phyloP scores from a whole-genome alignment of 169 alveolate species.

The Babesia microti region DNA sequence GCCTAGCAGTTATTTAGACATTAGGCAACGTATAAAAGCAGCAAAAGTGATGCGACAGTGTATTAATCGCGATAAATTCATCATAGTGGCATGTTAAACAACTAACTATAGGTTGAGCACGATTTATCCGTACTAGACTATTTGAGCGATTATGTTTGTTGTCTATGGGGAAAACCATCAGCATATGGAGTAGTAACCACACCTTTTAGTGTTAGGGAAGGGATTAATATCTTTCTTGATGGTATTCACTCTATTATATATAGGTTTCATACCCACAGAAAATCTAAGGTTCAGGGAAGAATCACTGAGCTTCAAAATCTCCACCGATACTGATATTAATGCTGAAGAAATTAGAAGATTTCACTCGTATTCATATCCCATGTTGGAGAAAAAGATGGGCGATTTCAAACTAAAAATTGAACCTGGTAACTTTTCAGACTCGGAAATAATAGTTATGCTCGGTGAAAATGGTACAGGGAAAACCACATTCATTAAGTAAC shows the following conservation, averaged over 20 bases:
- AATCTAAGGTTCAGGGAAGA: constrained; percentile 97
- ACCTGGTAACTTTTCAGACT: constrained; percentile 86
- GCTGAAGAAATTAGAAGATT: constrained; percentile 57
- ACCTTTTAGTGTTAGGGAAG: constrained; percentile 97
- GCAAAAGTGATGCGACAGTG: constrained; percentile 84
- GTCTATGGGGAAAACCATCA: constrained; percentile 97
- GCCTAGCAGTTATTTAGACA: constrained; percentile 97
- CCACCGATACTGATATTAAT: constrained; percentile 54
- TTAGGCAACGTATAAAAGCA: constrained; percentile 90
- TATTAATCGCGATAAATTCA: constrained; percentile 80
- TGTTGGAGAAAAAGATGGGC: constrained; percentile 74
- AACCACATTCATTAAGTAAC: constrained; percentile 88
- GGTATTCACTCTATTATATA: constrained; percentile 37
- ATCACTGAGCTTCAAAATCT: constrained; percentile 80
- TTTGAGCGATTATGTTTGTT: constrained; percentile 95
- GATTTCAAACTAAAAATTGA: constrained; percentile 72
- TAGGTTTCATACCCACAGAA: constrained; percentile 96
- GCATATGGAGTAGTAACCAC: constrained; percentile 99
- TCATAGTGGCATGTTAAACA: constrained; percentile 68
- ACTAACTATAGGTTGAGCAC: constrained; percentile 80
- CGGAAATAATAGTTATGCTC: constrained; percentile 93
- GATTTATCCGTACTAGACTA: constrained; percentile 98
- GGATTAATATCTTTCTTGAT: constrained; percentile 94
- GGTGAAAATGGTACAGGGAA: constrained; percentile 99
- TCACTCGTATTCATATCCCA: constrained; percentile 63